Conservation (phyloP, 768 basidiomycete genomes). For the Phaffia tasmanica region DNA sequence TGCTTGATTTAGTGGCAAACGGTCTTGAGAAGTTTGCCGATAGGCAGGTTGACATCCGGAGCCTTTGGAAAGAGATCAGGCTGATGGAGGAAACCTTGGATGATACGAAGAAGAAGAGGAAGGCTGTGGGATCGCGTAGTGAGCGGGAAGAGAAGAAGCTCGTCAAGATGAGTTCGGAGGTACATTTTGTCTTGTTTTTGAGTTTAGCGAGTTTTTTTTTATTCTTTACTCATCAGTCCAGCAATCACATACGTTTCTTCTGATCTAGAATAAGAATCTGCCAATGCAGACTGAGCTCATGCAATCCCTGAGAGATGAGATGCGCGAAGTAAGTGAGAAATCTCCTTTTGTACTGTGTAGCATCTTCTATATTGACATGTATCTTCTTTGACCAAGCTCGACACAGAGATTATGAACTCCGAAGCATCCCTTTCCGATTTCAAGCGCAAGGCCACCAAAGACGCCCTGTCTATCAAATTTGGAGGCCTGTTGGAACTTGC, state of each 20-base stretch:
- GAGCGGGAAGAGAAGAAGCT: slow-evolving; percentile 81
- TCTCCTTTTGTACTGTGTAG: neutral
- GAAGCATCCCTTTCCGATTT: slow-evolving; percentile 72
- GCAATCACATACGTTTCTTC: neutral
- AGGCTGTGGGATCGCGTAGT: slow-evolving; percentile 55
- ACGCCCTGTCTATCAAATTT: slow-evolving; percentile 73
- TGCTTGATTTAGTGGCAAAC: slow-evolving; percentile 56
- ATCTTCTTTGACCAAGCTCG: slow-evolving; percentile 42
- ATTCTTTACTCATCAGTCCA: neutral
- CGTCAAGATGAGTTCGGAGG: slow-evolving; percentile 71
- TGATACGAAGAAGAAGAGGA: slow-evolving; percentile 59
- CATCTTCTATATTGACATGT: neutral
- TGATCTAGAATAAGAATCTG: slow-evolving; percentile 59
- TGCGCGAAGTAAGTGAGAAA: slow-evolving; percentile 35
- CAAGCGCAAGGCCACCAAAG: slow-evolving; percentile 47
- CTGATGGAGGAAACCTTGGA: slow-evolving; percentile 74
- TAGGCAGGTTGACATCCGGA: slow-evolving; percentile 58
- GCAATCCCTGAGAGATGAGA: slow-evolving; percentile 61
- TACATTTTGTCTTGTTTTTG: neutral
- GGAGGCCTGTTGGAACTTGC: slow-evolving; percentile 73
- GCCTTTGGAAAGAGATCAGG: slow-evolving; percentile 68
- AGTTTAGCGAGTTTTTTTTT: slow-evolving; percentile 15
- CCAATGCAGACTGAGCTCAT: slow-evolving; percentile 59
- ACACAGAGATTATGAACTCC: slow-evolving; percentile 70
- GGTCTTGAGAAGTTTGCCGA: slow-evolving; percentile 59